phyloP scores from a whole-genome alignment of 2,329 filamentous ascomycete genomes.

The Aspergillus versicolor region DNA sequence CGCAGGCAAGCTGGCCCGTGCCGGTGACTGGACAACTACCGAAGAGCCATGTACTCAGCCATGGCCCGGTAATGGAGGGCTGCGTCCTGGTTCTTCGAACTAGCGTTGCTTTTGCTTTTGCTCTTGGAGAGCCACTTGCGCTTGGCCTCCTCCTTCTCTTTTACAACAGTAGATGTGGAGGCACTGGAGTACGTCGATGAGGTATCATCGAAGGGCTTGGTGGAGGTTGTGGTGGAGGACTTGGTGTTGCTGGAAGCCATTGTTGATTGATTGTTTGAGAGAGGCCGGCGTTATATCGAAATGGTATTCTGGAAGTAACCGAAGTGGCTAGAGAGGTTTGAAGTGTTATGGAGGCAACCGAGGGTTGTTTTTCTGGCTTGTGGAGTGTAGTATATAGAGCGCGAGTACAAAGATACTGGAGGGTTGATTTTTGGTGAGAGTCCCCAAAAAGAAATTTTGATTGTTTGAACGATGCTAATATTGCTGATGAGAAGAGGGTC shows the following conservation, averaged over 20 bases:
- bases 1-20: background rate
- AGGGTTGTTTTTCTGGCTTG: background rate
- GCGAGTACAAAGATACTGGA: background rate
- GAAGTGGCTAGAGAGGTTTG: background rate
- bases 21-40: background rate
- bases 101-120: background rate
- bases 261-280: background rate
- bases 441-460: background rate
- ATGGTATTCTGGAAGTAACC: background rate
- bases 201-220: constrained; percentile 7
- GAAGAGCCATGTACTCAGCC: constrained; percentile 5
- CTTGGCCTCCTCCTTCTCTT: constrained; percentile 8
- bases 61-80: constrained; percentile 10
- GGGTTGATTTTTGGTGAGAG: background rate
- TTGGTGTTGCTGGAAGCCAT: constrained; percentile 5
- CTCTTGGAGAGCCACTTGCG: constrained; percentile 5
- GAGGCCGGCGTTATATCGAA: background rate
- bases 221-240: background rate
- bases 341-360: background rate
- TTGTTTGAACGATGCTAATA: background rate
- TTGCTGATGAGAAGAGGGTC: background rate
- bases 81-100: background rate
- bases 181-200: constrained; percentile 4
- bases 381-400: background rate
- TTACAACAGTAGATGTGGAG: constrained; percentile 3